Evolutionary conservation across 2,329 filamentous ascomycete species (phyloP).

Genomic region (Venturia nashicola): DNA sequence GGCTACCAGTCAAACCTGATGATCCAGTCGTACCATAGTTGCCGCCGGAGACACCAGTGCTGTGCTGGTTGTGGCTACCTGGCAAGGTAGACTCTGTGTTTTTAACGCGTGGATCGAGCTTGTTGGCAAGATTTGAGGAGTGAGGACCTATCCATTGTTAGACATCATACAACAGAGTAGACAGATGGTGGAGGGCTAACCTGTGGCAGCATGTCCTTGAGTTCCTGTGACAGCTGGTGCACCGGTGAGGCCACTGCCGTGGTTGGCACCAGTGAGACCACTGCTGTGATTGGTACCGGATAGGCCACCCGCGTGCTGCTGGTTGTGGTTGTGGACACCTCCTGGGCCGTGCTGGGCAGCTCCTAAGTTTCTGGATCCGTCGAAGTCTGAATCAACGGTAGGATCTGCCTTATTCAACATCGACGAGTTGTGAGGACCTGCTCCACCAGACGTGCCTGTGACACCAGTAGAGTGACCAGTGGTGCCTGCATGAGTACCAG

Average conservation of each 20-base stretch:
- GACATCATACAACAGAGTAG: too few species aligned
- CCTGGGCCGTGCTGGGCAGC: neutral
- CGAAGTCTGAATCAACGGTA: constrained; percentile 19
- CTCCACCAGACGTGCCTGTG: constrained; percentile 11
- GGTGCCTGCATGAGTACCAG: too few species aligned
- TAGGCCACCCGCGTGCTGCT: neutral
- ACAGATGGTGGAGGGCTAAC: too few species aligned
- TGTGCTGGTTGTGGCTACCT: too few species aligned
- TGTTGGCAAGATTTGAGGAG: constrained; percentile 13
- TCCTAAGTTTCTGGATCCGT: constrained; percentile 16
- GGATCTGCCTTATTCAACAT: constrained; percentile 13
- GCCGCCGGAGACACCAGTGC: neutral
- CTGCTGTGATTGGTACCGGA: neutral
- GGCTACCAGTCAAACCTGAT: constrained; percentile 6
- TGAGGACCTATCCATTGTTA: too few species aligned
- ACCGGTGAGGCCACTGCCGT: too few species aligned
- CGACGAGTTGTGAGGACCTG: constrained; percentile 19
- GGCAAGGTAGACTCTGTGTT: too few species aligned
- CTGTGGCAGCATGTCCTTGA: too few species aligned
- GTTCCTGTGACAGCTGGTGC: too few species aligned
- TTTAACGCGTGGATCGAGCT: constrained; percentile 18
- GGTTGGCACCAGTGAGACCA: neutral
- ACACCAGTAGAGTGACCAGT: neutral
- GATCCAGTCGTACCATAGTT: constrained; percentile 2
- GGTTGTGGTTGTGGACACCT: constrained; percentile 12